Base-by-base conservation (phyloP, 2,329 filamentous ascomycete genomes). In the Hypomyces perniciosus region DNA sequence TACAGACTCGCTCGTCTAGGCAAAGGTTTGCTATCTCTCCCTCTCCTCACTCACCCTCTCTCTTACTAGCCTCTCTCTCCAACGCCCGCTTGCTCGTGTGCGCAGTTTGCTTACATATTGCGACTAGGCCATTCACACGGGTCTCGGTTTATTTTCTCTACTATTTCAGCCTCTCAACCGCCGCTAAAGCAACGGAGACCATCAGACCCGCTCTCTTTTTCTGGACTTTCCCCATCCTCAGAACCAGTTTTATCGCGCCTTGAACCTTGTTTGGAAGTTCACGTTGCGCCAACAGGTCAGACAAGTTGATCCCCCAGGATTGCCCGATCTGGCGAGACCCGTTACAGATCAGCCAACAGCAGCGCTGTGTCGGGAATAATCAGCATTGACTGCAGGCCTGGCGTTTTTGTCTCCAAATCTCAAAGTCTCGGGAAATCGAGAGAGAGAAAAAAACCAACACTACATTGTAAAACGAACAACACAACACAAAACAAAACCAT, bases 261-360 rank as follows among this genome's bases (percentile, higher is more conserved):
- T 41, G 20, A 20, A 20, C 20, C 20, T 20, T 20, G 20, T 20
- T 20, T 20, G 20, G 20, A 20, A 20, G 20, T 20, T 20, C 20
- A 20, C 20, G 20, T 20, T 20, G 20, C 20, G 20, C 20, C 20
- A 20, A 20, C 20, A 20, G 20, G 20, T 20, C 20, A 20, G 20
- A 20, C 20, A 20, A 20, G 20, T 20, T 26, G 38, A 13, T 13
- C 8, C 26, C 28, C 27, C 40, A 29, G 31, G 4, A 51, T 51
- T 51, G 44, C 49, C 49, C 46, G 44, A 51, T 51, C 49, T 48
- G 49, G 49, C 39, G 30, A 50, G 48, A 27, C 12, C 41, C 27
- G 9, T 39, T 28, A 31, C 28, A 45, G 35, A 26, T 33, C 44
- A 43, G 44, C 49, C 49, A 51, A 51, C 46, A 43, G 46, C 27